These are phyloP conservation scores for Salix udensis DNA, from an alignment of 345 rosid genomes.

Conservation along the genomic window DNA sequence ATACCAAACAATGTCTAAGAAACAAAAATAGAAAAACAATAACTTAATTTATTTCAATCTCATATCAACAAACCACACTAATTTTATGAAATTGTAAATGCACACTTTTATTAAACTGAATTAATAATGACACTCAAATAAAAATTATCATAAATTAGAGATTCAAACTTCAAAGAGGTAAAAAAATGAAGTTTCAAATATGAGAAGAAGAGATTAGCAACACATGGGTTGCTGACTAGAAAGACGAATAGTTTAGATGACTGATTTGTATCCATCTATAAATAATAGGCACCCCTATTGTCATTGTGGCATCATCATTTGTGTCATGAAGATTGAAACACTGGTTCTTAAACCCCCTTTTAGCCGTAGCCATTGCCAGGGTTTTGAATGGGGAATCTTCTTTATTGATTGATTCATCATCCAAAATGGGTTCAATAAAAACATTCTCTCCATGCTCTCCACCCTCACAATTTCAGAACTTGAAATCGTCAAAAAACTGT, in stretches of 20 bases:
- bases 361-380: not conserved
- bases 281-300: not conserved
- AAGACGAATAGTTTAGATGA: not conserved
- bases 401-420: not conserved
- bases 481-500: conserved; percentile 4
- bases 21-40: not conserved
- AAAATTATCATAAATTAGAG: not conserved
- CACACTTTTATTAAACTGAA: not conserved
- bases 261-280: not conserved
- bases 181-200: not conserved
- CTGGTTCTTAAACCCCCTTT: not conserved
- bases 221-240: not conserved
- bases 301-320: not conserved
- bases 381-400: not conserved
- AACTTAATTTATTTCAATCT: not conserved
- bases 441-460: not conserved
- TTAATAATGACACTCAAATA: not conserved
- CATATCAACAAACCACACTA: not conserved
- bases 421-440: conserved; percentile 21
- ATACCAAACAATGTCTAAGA: not conserved
- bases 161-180: not conserved
- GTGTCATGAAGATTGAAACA: not conserved
- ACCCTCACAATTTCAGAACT: not conserved
- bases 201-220: not conserved
- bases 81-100: not conserved